Conservation (phyloP, 352 stramenopile genomes). For the Thraustotheca clavata region DNA sequence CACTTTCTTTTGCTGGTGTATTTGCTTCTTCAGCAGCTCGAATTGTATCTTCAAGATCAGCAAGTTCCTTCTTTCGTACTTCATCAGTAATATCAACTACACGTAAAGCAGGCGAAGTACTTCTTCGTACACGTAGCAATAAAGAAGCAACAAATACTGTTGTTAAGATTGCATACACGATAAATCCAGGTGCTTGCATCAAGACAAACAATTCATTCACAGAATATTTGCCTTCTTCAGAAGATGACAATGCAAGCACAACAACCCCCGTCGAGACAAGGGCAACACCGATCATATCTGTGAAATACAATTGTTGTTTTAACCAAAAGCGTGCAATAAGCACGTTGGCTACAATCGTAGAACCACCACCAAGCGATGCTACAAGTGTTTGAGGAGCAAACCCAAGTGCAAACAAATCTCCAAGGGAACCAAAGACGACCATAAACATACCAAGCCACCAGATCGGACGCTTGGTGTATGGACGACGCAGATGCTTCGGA, state of each 20-base stretch:
- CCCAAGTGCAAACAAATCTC: constrained; percentile 78
- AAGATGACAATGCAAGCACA: constrained; percentile 60
- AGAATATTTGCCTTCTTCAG: constrained; percentile 66
- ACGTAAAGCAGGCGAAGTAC: constrained; percentile 65
- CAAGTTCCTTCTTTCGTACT: constrained; percentile 21
- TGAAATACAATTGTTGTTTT: constrained; percentile 80
- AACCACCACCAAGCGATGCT: constrained; percentile 67
- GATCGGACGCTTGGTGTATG: constrained; percentile 73
- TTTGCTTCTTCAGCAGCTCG: constrained; percentile 6
- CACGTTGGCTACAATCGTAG: constrained; percentile 77
- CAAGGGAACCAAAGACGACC: constrained; percentile 69
- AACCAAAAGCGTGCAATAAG: constrained; percentile 82
- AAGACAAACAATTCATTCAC: constrained; percentile 82
- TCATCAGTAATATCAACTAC: constrained; percentile 28
- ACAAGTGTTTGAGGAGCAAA: constrained; percentile 84
- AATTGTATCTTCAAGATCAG: constrained; percentile 18
- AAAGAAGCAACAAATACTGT: constrained; percentile 78
- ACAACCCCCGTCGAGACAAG: constrained; percentile 74
- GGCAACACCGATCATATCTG: constrained; percentile 62
- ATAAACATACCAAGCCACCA: constrained; percentile 86
- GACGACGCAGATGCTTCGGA: constrained; percentile 35
- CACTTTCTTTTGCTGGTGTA: neutral
- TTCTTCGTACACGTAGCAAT: constrained; percentile 70
- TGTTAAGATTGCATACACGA: constrained; percentile 72
- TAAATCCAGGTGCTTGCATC: constrained; percentile 70